phyloP scores from a whole-genome alignment of 2,329 filamentous ascomycete species.

The Pseudodiploospora longispora region DNA sequence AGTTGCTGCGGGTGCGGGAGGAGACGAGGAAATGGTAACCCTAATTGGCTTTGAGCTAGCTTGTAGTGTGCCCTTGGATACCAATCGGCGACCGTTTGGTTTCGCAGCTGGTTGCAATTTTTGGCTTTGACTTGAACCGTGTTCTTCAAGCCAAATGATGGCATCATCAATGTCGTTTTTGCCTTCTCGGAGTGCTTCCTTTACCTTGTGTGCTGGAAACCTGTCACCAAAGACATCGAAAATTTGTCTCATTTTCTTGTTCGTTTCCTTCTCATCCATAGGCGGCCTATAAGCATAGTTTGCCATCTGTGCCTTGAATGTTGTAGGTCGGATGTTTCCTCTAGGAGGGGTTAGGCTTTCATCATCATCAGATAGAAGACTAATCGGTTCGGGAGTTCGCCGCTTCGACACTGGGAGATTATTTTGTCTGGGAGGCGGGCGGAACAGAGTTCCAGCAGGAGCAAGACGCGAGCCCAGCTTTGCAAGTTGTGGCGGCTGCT shows the following conservation, averaged over 20 bases:
- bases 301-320: constrained; percentile 35
- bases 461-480: constrained; percentile 55
- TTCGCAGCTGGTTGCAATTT: constrained; percentile 11
- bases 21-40: background rate
- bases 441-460: constrained; percentile 66
- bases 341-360: constrained; percentile 40
- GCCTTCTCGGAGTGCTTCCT: constrained; percentile 23
- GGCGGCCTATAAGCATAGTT: constrained; percentile 39
- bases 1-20: constrained; percentile 1
- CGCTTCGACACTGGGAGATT: constrained; percentile 23
- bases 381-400: constrained; percentile 33
- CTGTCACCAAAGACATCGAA: constrained; percentile 26
- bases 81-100: constrained; percentile 18
- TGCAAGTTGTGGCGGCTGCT: constrained; percentile 25
- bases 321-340: constrained; percentile 55
- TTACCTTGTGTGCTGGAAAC: constrained; percentile 22
- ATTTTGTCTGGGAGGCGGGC: constrained; percentile 33
- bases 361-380: constrained; percentile 43
- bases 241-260: constrained; percentile 26
- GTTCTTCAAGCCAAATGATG: constrained; percentile 21
- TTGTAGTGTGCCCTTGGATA: constrained; percentile 23
- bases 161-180: constrained; percentile 29
- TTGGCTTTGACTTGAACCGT: constrained; percentile 5
- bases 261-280: constrained; percentile 28
- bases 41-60: constrained; percentile 4